Percentiles rank a stretch among this genome's conserved stretches.
Conservation (phyloP, 2,329 filamentous ascomycete genomes). For the Ophiostoma himal-ulmi region DNA sequence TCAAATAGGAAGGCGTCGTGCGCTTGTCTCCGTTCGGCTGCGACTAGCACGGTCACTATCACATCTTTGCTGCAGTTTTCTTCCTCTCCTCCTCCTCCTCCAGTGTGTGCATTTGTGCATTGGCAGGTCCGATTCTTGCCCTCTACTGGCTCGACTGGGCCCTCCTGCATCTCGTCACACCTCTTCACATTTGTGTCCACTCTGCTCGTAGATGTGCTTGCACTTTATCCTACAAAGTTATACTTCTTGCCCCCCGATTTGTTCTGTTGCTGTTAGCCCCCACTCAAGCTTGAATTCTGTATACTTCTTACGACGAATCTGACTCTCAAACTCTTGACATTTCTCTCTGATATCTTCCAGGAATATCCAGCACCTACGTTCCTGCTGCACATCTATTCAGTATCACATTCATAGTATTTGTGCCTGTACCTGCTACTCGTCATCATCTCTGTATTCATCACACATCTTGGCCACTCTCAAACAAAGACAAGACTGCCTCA, state of each 20-base stretch:
- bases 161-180: constrained; percentile 1
- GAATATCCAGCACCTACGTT: not conserved
- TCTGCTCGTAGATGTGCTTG: not conserved
- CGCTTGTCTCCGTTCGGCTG: not conserved
- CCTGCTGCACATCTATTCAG: too few relatives aligned
- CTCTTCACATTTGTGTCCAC: not conserved
- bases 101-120: not conserved
- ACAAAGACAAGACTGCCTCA: not conserved
- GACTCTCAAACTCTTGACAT: not conserved
- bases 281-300: not conserved
- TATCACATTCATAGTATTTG: not conserved
- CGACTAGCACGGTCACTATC: constrained; percentile 1
- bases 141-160: not conserved
- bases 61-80: not conserved
- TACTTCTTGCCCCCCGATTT: not conserved
- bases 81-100: not conserved
- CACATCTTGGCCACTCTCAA: not conserved
- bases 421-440: not conserved
- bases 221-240: not conserved
- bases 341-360: not conserved
- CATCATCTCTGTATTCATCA: not conserved
- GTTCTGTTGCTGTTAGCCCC: not conserved
- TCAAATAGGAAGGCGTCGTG: not conserved
- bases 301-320: not conserved
- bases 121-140: not conserved